These are phyloP conservation scores for Camellia sinensis DNA, from an alignment of 148 eudicot species.

Conservation along the genomic window DNA sequence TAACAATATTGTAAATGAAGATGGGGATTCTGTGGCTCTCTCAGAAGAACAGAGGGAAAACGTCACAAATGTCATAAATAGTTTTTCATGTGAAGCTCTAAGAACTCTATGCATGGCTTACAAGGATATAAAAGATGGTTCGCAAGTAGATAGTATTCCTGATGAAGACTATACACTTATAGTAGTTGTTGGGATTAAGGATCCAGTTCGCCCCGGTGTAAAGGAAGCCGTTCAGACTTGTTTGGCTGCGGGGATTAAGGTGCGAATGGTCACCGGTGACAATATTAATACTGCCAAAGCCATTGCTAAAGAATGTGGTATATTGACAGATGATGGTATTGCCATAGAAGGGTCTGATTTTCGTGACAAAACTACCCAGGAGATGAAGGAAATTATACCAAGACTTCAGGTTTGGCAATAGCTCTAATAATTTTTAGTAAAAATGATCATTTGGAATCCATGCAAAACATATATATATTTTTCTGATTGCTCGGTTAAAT, in stretches of 20 bases:
- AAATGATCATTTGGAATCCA: background rate
- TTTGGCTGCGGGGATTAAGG: slow-evolving; percentile 66
- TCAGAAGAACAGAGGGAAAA: slow-evolving; percentile 45
- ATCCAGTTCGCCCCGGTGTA: slow-evolving; percentile 86
- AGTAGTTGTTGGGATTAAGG: slow-evolving; percentile 77
- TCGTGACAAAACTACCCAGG: slow-evolving; percentile 43
- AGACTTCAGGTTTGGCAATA: slow-evolving; percentile 52
- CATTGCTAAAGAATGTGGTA: slow-evolving; percentile 89
- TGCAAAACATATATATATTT: background rate
- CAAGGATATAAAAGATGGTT: slow-evolving; percentile 37
- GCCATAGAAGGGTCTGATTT: slow-evolving; percentile 79
- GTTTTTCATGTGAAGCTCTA: slow-evolving; percentile 66
- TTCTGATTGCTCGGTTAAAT: background rate
- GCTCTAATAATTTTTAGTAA: background rate
- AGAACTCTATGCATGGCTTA: slow-evolving; percentile 77
- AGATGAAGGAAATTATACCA: slow-evolving; percentile 68
- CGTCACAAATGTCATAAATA: slow-evolving; percentile 45
- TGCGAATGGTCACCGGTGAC: slow-evolving; percentile 89
- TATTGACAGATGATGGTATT: slow-evolving; percentile 59
- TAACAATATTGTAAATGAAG: slow-evolving; percentile 47
- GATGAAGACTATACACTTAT: slow-evolving; percentile 56
- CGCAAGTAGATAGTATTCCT: slow-evolving; percentile 36
- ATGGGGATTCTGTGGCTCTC: slow-evolving; percentile 44
- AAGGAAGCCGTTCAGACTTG: slow-evolving; percentile 79
- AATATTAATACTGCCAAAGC: slow-evolving; percentile 87